phyloP scores from a whole-genome alignment of 176 grass and related monocot genomes.

The Themeda triandra region DNA sequence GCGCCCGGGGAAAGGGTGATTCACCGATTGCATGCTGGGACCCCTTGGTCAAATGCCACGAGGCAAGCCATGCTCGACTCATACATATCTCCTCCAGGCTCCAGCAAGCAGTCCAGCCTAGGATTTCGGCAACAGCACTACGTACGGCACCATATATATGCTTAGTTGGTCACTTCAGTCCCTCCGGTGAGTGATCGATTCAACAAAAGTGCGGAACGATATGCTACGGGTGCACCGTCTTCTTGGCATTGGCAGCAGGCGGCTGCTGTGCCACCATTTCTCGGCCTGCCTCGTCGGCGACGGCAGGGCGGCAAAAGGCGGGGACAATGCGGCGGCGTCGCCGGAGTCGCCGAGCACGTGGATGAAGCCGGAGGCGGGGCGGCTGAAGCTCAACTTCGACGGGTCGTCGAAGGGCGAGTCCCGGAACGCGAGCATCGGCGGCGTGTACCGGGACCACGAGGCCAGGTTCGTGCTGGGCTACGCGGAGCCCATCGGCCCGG shows the following conservation, averaged over 20 bases:
- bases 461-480: conserved; percentile 67
- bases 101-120: too few species aligned
- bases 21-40: too few species aligned
- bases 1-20: too few species aligned
- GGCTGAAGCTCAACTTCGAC: conserved; percentile 82
- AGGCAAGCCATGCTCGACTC: too few species aligned
- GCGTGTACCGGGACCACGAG: conserved; percentile 66
- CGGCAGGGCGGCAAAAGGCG: too few species aligned
- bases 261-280: background rate
- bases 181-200: too few species aligned
- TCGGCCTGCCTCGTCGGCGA: background rate
- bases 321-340: background rate
- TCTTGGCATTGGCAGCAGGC: background rate
- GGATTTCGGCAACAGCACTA: too few species aligned
- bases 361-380: conserved; percentile 53
- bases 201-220: background rate
- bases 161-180: too few species aligned
- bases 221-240: conserved; percentile 20
- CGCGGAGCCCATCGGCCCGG: conserved; percentile 49
- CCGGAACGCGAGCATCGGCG: conserved; percentile 72
- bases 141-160: too few species aligned
- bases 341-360: conserved; percentile 15
- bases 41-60: too few species aligned
- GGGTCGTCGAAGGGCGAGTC: conserved; percentile 50
- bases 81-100: too few species aligned